Evolutionary conservation across 345 rosid genomes (phyloP), one percentile per base, ranked within the genome.

Genomic region (Gossypium mustelinum): DNA sequence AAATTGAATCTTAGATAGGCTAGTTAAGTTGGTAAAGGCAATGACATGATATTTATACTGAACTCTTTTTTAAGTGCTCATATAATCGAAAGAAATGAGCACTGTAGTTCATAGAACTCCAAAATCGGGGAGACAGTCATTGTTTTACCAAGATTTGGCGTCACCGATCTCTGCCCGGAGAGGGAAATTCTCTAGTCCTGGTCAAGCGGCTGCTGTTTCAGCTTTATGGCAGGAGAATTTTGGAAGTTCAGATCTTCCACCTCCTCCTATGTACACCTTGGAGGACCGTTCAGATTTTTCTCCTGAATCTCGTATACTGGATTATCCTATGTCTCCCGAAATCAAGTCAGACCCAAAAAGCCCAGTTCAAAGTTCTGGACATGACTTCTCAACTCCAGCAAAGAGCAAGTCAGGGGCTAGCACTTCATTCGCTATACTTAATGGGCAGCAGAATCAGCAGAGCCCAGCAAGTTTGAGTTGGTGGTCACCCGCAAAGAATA

Each of bases 191-290:
- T 88, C 97, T 0, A 93, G 55, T 70, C 88, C 98, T 0, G 96
- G 94, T 1, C 98, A 95, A 76, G 89, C 92, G 34, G 96, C 99
- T 2, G 99, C 98, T 0, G 99, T 95, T 9, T 95, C 99, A 13
- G 91, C 99, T 20, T 82, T 91, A 72, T 91, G 99, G 98, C 92
- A 93, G 22, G 99, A 95, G 73, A 93, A 90, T 83, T 84, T 87
- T 7, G 91, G 93, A 70, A 87, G 88, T 65, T 88, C 98, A 0
- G 98, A 95, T 85, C 97, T 95, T 80, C 99, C 99, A 2, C 98
- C 99, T 0, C 99, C 98, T 75, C 99, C 99, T 3, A 80, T 93
- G 84, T 89, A 79, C 78, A 91, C 98, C 9, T 70, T 95, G 81
- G 97, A 93, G 77, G 99, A 95, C 81, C 92, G 94, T 5, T 84